Percentiles rank a stretch among this genome's conserved stretches.
phyloP scores from a whole-genome alignment of 2,329 filamentous ascomycete genomes.

The Fusarium mexicanum region DNA sequence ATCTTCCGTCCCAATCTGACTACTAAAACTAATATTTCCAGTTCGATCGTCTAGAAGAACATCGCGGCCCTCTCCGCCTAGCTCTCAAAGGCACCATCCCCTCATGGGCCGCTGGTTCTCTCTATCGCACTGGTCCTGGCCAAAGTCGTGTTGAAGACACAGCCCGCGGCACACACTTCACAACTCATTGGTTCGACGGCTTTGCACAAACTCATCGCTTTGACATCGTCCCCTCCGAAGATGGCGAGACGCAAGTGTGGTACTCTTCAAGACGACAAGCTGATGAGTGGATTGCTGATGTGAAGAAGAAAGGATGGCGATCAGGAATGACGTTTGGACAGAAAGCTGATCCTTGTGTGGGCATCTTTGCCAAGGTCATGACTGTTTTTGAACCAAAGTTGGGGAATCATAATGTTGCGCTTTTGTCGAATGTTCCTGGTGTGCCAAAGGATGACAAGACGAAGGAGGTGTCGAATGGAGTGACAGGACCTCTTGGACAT shows the following conservation, averaged over 20 bases:
- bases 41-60: slow-evolving; percentile 75
- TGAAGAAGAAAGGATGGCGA: slow-evolving; percentile 68
- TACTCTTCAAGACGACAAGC: slow-evolving; percentile 78
- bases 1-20: not conserved
- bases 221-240: slow-evolving; percentile 63
- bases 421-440: slow-evolving; percentile 70
- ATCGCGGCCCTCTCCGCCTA: slow-evolving; percentile 71
- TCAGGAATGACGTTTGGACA: slow-evolving; percentile 73
- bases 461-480: not conserved
- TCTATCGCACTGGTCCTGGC: slow-evolving; percentile 81
- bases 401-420: slow-evolving; percentile 69
- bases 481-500: slow-evolving; percentile 45
- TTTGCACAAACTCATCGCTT: slow-evolving; percentile 78
- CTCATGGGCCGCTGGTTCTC: slow-evolving; percentile 72
- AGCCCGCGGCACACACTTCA: slow-evolving; percentile 65
- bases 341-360: slow-evolving; percentile 77
- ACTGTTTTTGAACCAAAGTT: slow-evolving; percentile 59
- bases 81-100: slow-evolving; percentile 74
- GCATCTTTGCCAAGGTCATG: slow-evolving; percentile 77
- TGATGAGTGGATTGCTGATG: slow-evolving; percentile 68
- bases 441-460: slow-evolving; percentile 43
- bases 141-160: slow-evolving; percentile 68
- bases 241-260: slow-evolving; percentile 55
- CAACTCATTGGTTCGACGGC: slow-evolving; percentile 85
- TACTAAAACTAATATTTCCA: slow-evolving; percentile 43